Evolutionary conservation across 306 rosid species (phyloP).

Genomic region (Quercus ilex): DNA sequence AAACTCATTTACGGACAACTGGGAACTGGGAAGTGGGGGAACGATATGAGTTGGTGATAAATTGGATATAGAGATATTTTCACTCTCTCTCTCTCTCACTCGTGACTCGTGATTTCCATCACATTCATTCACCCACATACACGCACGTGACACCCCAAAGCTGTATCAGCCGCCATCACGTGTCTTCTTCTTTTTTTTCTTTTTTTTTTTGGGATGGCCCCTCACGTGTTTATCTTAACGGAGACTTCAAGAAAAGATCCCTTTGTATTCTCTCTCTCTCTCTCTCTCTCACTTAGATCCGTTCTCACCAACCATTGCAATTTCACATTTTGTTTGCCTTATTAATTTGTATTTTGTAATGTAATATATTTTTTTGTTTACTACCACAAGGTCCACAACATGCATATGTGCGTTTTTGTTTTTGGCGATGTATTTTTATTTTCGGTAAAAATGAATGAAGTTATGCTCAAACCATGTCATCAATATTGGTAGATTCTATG

Average conservation of each 20-base stretch:
- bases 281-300: too few species aligned
- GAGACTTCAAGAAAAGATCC: constrained; percentile 25
- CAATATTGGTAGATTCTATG: constrained; percentile 1
- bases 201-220: neutral
- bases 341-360: too few species aligned
- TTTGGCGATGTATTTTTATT: neutral
- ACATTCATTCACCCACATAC: neutral
- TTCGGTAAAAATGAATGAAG: neutral
- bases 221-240: constrained; percentile 41
- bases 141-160: neutral
- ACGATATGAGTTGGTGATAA: neutral
- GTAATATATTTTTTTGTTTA: too few species aligned
- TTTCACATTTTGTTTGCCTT: too few species aligned
- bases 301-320: too few species aligned
- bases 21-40: neutral
- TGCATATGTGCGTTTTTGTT: neutral
- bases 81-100: neutral
- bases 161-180: constrained; percentile 29
- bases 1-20: constrained; percentile 28
- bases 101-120: neutral
- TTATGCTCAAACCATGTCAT: neutral
- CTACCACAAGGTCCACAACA: too few species aligned
- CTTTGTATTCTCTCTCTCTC: too few species aligned
- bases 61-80: neutral
- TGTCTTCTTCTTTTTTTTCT: constrained; percentile 4